Evolutionary conservation across 306 rosid species (phyloP).

Genomic region (Cucumis melo): DNA sequence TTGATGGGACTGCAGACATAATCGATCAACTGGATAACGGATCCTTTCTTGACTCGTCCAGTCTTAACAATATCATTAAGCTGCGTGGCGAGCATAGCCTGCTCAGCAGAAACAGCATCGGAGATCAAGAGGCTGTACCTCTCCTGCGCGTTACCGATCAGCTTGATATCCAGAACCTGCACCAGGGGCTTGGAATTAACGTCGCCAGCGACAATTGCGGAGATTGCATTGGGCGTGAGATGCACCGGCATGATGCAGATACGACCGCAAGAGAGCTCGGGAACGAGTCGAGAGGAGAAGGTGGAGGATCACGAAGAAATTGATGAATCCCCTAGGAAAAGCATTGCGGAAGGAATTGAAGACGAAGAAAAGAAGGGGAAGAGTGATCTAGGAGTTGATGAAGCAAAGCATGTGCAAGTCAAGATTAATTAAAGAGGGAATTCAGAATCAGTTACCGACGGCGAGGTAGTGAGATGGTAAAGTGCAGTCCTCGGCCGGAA

Average conservation of each 20-base stretch:
- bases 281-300: not conserved
- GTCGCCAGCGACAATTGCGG: constrained; percentile 53
- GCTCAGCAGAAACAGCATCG: constrained; percentile 49
- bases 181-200: constrained; percentile 65
- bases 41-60: constrained; percentile 52
- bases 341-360: not conserved
- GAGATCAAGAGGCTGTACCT: constrained; percentile 63
- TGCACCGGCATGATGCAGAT: constrained; percentile 48
- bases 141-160: constrained; percentile 40
- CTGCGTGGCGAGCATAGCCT: constrained; percentile 75
- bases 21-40: constrained; percentile 76
- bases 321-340: not conserved
- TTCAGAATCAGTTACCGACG: not conserved
- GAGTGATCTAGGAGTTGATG: not conserved
- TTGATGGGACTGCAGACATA: constrained; percentile 51
- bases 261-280: constrained; percentile 7
- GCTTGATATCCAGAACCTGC: constrained; percentile 56
- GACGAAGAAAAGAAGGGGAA: not conserved
- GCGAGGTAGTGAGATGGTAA: not conserved
- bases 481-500: not conserved
- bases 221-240: constrained; percentile 70
- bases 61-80: constrained; percentile 47
- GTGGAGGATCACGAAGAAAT: not conserved
- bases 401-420: not conserved
- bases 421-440: not conserved